These are phyloP conservation scores for Tolypocladium ovalisporum DNA, from an alignment of 2,329 filamentous ascomycete genomes.

Conservation along the genomic window DNA sequence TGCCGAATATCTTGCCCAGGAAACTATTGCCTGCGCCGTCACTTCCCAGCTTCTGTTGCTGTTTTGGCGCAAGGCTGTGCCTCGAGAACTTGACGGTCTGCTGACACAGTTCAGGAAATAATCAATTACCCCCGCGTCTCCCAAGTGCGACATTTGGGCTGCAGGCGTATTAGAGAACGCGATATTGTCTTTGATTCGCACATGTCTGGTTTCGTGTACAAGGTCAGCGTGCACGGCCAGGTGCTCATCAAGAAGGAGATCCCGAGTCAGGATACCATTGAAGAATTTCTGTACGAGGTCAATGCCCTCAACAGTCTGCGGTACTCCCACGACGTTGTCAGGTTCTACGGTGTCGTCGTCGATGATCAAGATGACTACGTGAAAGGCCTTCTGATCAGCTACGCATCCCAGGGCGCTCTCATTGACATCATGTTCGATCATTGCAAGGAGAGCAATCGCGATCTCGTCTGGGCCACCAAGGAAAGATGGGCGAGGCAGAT, in stretches of 20 bases:
- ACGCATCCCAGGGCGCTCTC: slow-evolving; percentile 74
- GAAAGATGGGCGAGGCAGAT: slow-evolving; percentile 90
- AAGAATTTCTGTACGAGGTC: slow-evolving; percentile 95
- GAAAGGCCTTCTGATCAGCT: slow-evolving; percentile 83
- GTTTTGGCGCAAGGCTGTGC: not conserved
- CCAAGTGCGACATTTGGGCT: slow-evolving; percentile 63
- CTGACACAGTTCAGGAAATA: slow-evolving; percentile 50
- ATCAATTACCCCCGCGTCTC: slow-evolving; percentile 71
- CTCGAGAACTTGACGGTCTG: not conserved
- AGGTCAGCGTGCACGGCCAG: slow-evolving; percentile 59
- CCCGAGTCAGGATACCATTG: slow-evolving; percentile 85
- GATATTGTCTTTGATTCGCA: slow-evolving; percentile 81
- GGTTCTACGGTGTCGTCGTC: slow-evolving; percentile 78
- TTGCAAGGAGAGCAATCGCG: slow-evolving; percentile 43
- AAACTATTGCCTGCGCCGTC: not conserved
- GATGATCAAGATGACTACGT: slow-evolving; percentile 76
- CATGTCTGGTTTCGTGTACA: slow-evolving; percentile 95
- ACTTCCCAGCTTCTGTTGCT: not conserved
- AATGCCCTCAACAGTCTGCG: slow-evolving; percentile 78
- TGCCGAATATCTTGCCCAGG: not conserved
- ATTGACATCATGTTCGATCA: slow-evolving; percentile 85
- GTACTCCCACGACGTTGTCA: slow-evolving; percentile 66
- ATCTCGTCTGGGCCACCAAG: slow-evolving; percentile 57
- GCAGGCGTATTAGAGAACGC: slow-evolving; percentile 55
- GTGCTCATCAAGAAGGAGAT: slow-evolving; percentile 96